Conservation (phyloP, 805 yeast species). For the Candida michaelii region DNA sequence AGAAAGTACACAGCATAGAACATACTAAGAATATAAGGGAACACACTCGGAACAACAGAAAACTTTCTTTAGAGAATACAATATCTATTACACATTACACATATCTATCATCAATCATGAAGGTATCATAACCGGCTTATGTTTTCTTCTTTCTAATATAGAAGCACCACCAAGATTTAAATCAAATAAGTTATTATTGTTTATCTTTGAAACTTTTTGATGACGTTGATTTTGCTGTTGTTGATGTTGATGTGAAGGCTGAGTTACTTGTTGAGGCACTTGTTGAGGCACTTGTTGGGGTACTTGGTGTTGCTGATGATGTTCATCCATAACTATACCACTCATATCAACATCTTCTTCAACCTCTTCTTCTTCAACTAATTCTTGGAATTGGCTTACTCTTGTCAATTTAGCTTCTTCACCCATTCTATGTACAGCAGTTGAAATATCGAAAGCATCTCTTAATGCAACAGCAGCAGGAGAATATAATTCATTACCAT, state of each 20-base stretch:
- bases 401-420: slow-evolving; percentile 52
- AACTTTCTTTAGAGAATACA: not conserved
- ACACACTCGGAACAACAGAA: no score
- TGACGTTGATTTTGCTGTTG: slow-evolving; percentile 20
- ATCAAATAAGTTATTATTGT: slow-evolving; percentile 29
- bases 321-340: slow-evolving; percentile 12
- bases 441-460: slow-evolving; percentile 83
- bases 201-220: slow-evolving; percentile 11
- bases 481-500: slow-evolving; percentile 41
- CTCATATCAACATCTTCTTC: slow-evolving; percentile 21
- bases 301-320: slow-evolving; percentile 4
- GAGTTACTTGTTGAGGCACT: not conserved
- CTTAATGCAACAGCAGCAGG: slow-evolving; percentile 80
- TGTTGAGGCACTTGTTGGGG: slow-evolving; percentile 7
- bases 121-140: slow-evolving; percentile 17
- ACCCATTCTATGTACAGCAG: slow-evolving; percentile 81
- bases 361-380: slow-evolving; percentile 41
- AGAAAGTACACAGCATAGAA: no score
- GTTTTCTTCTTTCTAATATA: slow-evolving; percentile 47
- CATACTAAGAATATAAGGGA: not conserved
- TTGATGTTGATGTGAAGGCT: slow-evolving; percentile 17
- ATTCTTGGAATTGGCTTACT: slow-evolving; percentile 20
- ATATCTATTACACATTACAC: slow-evolving; percentile 3
- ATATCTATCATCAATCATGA: slow-evolving; percentile 7
- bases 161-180: slow-evolving; percentile 53